Evolutionary conservation across 1,139 yeast species (phyloP), one percentile per base, ranked within the genome.

Genomic region (Debaryomyces psychrophilus): DNA sequence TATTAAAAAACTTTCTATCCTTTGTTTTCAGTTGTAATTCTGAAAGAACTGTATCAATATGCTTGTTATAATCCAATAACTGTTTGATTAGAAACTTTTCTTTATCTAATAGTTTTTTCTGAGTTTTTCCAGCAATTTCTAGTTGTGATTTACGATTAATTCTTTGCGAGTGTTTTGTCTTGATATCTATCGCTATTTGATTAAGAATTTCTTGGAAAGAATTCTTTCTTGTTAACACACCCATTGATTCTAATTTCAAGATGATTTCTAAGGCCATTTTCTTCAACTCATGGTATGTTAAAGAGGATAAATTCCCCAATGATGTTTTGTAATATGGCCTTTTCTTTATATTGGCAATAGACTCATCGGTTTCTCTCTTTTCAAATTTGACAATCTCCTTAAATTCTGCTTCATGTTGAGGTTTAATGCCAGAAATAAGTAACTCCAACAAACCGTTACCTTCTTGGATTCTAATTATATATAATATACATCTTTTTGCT

Each of bases 171-270:
- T 85, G 84, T 58, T 90, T 90, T 34, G 89, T 82, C 58, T 85
- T 83, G 55, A 93, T 90, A 54, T 95, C 97, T 44, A 79, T 69
- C 0, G 96, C 96, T 50, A 93, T 86, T 51, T 87, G 90, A 60
- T 90, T 90, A 49, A 93, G 68, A 22, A 93, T 64, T 20, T 79
- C 84, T 61, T 93, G 99, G 63, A 85, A 90, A 27, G 87, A 83
- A 60, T 89, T 82, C 17, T 76, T 71, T 48, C 96, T 76, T 2
- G 86, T 71, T 9, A 90, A 76, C 42, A 77, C 69, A 2, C 92
- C 93, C 62, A 81, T 69, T 1, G 78, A 64, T 61, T 92, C 98
- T 44, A 93, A 71, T 55, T 90, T 89, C 45, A 90, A 71, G 2
- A 93, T 76, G 44, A 85, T 79, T 56, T 87, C 93, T 43, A 95